These are phyloP conservation scores for slime mould (Dictyostelium discoideum) DNA, from an alignment of 78 protist genomes.

Conservation along the genomic window dicty_2.7 NC_007089.4:2051001-2051500, in stretches of 20 bases:
- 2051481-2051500: neutral
- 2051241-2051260: neutral
- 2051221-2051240: slow-evolving; percentile 70
- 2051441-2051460: slow-evolving; percentile 42
- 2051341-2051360: neutral
- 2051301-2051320: slow-evolving; percentile 54
- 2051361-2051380: slow-evolving; percentile 33
- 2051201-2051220: slow-evolving; percentile 76
- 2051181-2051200: slow-evolving; percentile 55
- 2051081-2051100: neutral
- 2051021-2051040: slow-evolving; percentile 12
- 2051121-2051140: slow-evolving; percentile 25
- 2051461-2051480: slow-evolving; percentile 37
- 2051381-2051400: slow-evolving; percentile 39
- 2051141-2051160: slow-evolving; percentile 25
- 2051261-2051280: neutral
- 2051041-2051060: neutral
- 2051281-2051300: no score
- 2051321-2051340: slow-evolving; percentile 6
- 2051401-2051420: slow-evolving; percentile 11
- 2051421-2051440: slow-evolving; percentile 24
- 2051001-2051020: neutral
- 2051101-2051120: slow-evolving; percentile 10
- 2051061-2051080: neutral
- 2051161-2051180: slow-evolving; percentile 42